Percentiles rank a stretch among this genome's conserved stretches.
Evolutionary conservation across 441 rosid genomes (phyloP).

Genomic region (Isatis lusitanica): DNA sequence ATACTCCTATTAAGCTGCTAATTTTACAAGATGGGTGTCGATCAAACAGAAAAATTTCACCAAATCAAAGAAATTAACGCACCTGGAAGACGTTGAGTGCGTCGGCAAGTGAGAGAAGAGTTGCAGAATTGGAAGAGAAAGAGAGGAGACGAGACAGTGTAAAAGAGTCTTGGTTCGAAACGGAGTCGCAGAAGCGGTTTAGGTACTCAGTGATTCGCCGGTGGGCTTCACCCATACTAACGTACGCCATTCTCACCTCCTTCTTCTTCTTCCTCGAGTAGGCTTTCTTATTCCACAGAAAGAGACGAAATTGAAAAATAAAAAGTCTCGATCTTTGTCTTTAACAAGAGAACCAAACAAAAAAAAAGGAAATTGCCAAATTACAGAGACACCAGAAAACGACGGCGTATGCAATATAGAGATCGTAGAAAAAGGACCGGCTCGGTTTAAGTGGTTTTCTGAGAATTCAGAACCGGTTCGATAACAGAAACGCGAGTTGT

Average conservation of each 20-base stretch:
- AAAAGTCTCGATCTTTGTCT: neutral
- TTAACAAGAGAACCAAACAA: neutral
- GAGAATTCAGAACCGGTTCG: neutral
- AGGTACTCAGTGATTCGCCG: constrained; percentile 79
- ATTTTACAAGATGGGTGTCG: constrained; percentile 12
- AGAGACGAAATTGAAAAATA: neutral
- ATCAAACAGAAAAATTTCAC: neutral
- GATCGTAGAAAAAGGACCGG: neutral
- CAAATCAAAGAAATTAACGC: neutral
- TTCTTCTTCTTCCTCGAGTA: constrained; percentile 10
- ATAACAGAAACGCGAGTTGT: no score
- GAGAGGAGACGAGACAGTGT: constrained; percentile 62
- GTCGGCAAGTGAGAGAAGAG: constrained; percentile 76
- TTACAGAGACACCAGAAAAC: neutral
- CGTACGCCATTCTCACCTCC: constrained; percentile 57
- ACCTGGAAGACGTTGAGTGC: constrained; percentile 87
- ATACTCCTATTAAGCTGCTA: constrained; percentile 3
- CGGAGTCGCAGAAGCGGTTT: constrained; percentile 71
- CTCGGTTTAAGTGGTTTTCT: neutral
- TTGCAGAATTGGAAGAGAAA: constrained; percentile 63
- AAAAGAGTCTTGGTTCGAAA: constrained; percentile 63
- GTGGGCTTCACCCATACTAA: constrained; percentile 92
- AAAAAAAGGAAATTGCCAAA: constrained; percentile 4
- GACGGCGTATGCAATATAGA: neutral
- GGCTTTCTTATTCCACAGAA: constrained; percentile 10